A percentile compares a stretch with the other conserved stretches of the same genome.
Conservation (phyloP, 202 grass and related monocot genomes). For the Sporobolus alterniflorus region DNA sequence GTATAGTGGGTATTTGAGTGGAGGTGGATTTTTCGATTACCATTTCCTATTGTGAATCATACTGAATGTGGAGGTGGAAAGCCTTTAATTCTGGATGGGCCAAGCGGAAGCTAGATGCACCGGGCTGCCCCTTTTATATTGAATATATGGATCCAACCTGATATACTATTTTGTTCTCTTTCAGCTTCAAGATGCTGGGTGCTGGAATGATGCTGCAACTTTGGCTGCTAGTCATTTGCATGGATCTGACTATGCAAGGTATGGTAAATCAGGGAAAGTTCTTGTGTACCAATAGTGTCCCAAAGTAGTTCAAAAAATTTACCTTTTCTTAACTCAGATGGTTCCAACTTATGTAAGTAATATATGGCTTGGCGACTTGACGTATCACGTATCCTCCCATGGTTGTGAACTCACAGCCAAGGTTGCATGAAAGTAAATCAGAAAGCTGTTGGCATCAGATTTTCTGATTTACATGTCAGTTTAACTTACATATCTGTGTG, state of each 20-base stretch:
- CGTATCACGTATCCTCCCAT: background rate
- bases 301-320: constrained; percentile 22
- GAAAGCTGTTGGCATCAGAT: background rate
- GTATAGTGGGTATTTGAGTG: too few species aligned
- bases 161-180: constrained; percentile 29
- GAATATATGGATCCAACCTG: background rate
- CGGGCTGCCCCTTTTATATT: too few species aligned
- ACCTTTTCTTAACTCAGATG: constrained; percentile 5
- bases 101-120: too few species aligned
- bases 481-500: constrained; percentile 8
- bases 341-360: constrained; percentile 5
- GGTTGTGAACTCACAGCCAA: constrained; percentile 20
- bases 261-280: constrained; percentile 16
- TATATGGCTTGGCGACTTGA: constrained; percentile 18
- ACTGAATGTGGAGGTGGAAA: too few species aligned
- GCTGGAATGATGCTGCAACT: constrained; percentile 96
- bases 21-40: too few species aligned
- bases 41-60: too few species aligned
- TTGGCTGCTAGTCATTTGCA: constrained; percentile 95
- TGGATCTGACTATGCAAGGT: constrained; percentile 99
- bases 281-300: constrained; percentile 2
- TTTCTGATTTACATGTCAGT: constrained; percentile 33
- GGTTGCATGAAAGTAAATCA: background rate
- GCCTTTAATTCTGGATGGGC: too few species aligned
- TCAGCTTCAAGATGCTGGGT: constrained; percentile 99